Conservation (phyloP, 208 protist species). For the Trypanosoma caninum region DNA sequence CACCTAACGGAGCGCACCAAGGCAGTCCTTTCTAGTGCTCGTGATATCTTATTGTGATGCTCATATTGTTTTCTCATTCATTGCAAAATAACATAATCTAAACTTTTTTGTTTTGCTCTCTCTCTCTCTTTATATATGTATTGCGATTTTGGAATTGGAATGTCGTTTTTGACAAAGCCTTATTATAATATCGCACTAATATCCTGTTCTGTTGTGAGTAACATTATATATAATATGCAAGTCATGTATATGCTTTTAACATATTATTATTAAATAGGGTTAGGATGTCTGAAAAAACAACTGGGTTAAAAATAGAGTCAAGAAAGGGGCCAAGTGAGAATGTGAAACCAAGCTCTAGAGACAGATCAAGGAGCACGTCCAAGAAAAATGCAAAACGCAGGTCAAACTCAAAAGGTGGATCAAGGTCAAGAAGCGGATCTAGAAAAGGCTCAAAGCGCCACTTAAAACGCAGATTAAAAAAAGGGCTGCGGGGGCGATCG, state of each 20-base stretch:
- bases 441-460: not conserved
- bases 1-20: constrained; percentile 10
- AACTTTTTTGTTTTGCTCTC: constrained; percentile 1
- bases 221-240: no score
- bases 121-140: not conserved
- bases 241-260: no score
- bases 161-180: no score
- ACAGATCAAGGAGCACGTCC: not conserved
- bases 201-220: no score
- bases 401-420: no score
- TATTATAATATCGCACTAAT: no score
- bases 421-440: constrained; percentile 7
- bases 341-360: not conserved
- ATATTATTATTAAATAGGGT: no score
- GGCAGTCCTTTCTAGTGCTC: constrained; percentile 7
- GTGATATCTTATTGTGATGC: constrained; percentile 7
- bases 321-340: not conserved
- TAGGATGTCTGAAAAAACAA: no score
- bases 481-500: not conserved
- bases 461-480: not conserved
- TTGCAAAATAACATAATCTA: not conserved
- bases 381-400: not conserved
- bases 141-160: no score
- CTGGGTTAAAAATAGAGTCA: not conserved
- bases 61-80: not conserved